These are phyloP conservation scores for Neurospora sp. DNA, from an alignment of 2,329 filamentous ascomycete genomes.

Conservation along the genomic window DNA sequence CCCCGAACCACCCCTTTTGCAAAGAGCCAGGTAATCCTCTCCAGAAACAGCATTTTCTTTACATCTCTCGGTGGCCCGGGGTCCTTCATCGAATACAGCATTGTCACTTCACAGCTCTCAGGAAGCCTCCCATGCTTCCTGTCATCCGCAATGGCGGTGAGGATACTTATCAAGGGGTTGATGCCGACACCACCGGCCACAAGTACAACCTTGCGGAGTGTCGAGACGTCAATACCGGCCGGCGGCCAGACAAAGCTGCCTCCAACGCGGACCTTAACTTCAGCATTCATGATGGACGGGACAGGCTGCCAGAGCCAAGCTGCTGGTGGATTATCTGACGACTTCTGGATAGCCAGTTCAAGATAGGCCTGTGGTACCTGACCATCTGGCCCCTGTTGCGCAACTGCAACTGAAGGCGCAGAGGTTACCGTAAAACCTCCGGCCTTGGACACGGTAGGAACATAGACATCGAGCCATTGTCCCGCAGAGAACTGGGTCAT, in stretches of 20 bases:
- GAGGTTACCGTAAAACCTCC: slow-evolving; percentile 88
- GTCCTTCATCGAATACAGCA: slow-evolving; percentile 52
- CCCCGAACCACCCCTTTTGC: slow-evolving; percentile 28
- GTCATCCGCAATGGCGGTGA: slow-evolving; percentile 45
- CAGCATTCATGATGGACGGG: slow-evolving; percentile 43
- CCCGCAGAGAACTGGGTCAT: slow-evolving; percentile 60
- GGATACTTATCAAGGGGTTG: slow-evolving; percentile 70
- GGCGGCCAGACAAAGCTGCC: slow-evolving; percentile 78
- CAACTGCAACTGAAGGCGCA: slow-evolving; percentile 45
- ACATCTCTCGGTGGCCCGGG: slow-evolving; percentile 18
- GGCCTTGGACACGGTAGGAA: slow-evolving; percentile 57
- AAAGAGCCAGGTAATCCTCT: slow-evolving; percentile 35
- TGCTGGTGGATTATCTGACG: slow-evolving; percentile 61
- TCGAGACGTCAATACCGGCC: slow-evolving; percentile 29
- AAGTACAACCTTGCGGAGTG: slow-evolving; percentile 54
- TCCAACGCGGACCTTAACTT: slow-evolving; percentile 61
- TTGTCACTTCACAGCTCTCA: slow-evolving; percentile 34
- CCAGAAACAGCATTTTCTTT: slow-evolving; percentile 40
- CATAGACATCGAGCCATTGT: slow-evolving; percentile 80
- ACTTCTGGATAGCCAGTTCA: slow-evolving; percentile 70
- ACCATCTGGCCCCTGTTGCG: slow-evolving; percentile 1
- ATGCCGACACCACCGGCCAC: slow-evolving; percentile 76
- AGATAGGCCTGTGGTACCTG: slow-evolving; percentile 37
- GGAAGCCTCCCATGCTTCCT: not conserved
- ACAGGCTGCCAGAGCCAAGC: slow-evolving; percentile 60